Evolutionary conservation across 805 yeast species (phyloP).

Genomic region (Candida ponderosae): DNA sequence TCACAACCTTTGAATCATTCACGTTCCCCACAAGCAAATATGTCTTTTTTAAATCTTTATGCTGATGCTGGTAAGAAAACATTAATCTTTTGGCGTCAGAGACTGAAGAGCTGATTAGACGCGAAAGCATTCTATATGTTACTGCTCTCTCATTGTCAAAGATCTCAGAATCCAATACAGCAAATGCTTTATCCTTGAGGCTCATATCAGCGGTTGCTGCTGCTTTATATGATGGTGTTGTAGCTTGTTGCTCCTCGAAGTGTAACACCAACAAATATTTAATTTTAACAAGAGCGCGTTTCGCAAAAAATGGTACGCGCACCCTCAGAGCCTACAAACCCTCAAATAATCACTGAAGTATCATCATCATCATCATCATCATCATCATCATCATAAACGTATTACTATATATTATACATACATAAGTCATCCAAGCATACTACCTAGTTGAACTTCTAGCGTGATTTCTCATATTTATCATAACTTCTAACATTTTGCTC

Average conservation of each 20-base stretch:
- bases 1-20: constrained; percentile 6
- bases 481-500: constrained; percentile 1
- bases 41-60: constrained; percentile 29
- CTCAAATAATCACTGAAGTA: too few relatives aligned
- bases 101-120: constrained; percentile 30
- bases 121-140: constrained; percentile 34
- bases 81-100: constrained; percentile 31
- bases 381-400: too few relatives aligned
- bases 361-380: too few relatives aligned
- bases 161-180: neutral
- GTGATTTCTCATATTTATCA: constrained; percentile 1
- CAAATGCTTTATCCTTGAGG: neutral
- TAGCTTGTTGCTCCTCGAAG: too few relatives aligned
- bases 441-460: neutral
- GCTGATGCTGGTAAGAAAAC: constrained; percentile 28
- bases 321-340: too few relatives aligned
- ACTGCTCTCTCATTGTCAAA: constrained; percentile 7
- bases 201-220: too few relatives aligned
- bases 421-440: too few relatives aligned
- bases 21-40: constrained; percentile 32
- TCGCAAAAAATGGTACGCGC: too few relatives aligned
- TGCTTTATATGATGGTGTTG: too few relatives aligned
- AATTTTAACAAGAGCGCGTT: too few relatives aligned
- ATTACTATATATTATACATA: too few relatives aligned
- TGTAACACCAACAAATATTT: too few relatives aligned